Evolutionary conservation across 805 yeast genomes (phyloP), one percentile per base, ranked within the genome.

Genomic region (Komagataella pastoris): DNA sequence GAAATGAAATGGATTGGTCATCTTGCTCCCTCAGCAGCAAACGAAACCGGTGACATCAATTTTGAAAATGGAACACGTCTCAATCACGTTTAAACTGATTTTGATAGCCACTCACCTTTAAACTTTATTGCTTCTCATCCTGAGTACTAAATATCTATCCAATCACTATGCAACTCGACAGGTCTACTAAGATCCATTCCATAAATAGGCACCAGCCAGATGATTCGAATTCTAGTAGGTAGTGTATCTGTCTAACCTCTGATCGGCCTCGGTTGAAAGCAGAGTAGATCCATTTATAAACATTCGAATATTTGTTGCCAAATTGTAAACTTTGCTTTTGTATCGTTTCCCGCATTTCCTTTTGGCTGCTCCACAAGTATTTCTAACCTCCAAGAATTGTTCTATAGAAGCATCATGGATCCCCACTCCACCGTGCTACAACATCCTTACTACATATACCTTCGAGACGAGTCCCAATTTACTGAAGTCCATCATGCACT

Each of bases 391-490:
- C 40, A 30, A 10, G 40, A 12, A 30, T 30, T 30, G 14, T 14
- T 30, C 10, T 30, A 30, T 2, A 24, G 36, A 24, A 10, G 36
- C 12, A 30, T 30, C 14, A 30, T 30, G 40, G 40, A 30, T 30
- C 40, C 40, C 40, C 40, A 30, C 14, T 14, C 12, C 14, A 30
- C 12, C 14, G 14, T 30, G 5, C 24, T 24, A 49, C 23, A 23
- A 19, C 48, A 50, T 24, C 53, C 54, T 14, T 53, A 46, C 23
- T 44, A 49, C 43, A 23, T 48, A 23, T 48, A 44, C 24, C 46
- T 53, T 40, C 10, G 18, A 30, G 14, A 30, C 14, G n/a, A 30
- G 12, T 30, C 40, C 40, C 40, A 10, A 10, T 8, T 30, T 7
- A 30, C 40, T 30, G 12, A 30, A 30, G 40, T 30, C 40, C 14